Conservation (phyloP, 179 eudicot genomes). For the Spinacia oleracea region DNA sequence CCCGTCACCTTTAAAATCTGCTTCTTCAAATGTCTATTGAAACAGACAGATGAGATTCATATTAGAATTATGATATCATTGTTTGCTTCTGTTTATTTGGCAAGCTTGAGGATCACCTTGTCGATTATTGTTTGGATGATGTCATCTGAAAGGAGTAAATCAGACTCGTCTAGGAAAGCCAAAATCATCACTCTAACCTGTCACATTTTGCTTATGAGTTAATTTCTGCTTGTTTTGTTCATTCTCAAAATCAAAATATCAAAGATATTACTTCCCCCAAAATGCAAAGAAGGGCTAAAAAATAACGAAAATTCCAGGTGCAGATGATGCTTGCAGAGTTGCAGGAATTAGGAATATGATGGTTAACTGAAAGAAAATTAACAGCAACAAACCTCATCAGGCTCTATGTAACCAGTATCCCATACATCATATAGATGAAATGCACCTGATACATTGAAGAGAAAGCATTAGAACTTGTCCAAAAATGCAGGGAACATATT, state of each 20-base stretch:
- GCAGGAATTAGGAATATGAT: not conserved
- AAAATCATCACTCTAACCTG: slow-evolving; percentile 39
- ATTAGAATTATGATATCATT: not conserved
- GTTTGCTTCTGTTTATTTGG: not conserved
- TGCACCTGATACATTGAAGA: slow-evolving; percentile 8
- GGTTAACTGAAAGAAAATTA: not conserved
- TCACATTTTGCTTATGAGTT: not conserved
- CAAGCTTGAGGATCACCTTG: slow-evolving; percentile 24
- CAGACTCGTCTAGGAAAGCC: slow-evolving; percentile 35
- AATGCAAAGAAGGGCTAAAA: not conserved
- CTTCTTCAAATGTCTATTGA: slow-evolving; percentile 35
- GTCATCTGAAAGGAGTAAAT: slow-evolving; percentile 35
- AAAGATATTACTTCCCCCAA: not conserved
- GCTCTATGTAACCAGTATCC: slow-evolving; percentile 24
- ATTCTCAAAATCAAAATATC: not conserved
- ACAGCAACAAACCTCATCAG: slow-evolving; percentile 13
- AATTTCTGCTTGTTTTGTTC: not conserved
- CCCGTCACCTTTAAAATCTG: slow-evolving; percentile 43
- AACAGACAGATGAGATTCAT: not conserved
- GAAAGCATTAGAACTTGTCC: not conserved
- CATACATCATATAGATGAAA: slow-evolving; percentile 15
- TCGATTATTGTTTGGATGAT: slow-evolving; percentile 34
- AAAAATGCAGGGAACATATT: not conserved
- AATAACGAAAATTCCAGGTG: not conserved
- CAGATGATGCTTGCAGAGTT: not conserved